Base-by-base conservation (phyloP, 2,329 filamentous ascomycete genomes). In the Phaeophleospora eucalypticola region DNA sequence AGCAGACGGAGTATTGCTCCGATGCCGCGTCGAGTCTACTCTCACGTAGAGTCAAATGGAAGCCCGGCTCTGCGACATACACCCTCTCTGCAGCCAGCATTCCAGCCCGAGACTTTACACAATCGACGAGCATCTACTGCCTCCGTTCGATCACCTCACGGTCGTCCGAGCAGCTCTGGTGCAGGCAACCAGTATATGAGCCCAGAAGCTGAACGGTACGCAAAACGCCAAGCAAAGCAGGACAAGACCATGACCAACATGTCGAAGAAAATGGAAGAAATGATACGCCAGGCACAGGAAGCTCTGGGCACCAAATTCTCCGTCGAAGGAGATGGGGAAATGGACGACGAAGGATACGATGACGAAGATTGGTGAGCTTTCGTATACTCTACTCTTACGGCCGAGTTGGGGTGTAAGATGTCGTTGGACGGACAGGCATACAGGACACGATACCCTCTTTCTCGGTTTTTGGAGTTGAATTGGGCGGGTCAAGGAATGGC, bases 271-370 rank as follows among this genome's bases (percentile, higher is more conserved):
- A 72, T 97, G 39, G 81, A 86, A 62, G 86, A 84, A 27, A 89
- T 98, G 86, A 94, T 98, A 45, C 78, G 83, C 2, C 85, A 97
- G 67, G 93, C 90, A 0, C 85, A 85, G 58, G 86, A 93, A 66
- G 93, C 93, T 1, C 70, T 98, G 15, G 90, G 73, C 4, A 72
- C 68, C 16, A 74, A 69, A 48, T 60, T 71, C 20, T 65, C 70
- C 21, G 54, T 68, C 6, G 68, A 72, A 34, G 62, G 57, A 9
- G 58, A 54, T 4, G 64, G 68, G 14, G 60, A 56, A 33, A 52
- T 57, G 45, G 64, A 64, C 12, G 61, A 63, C 32, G 63, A 66
- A 21, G 58, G 57, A 6, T 61, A 59, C 46, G 56, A 58, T 14
- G 62, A 65, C 38, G 58, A 61, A n/a, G 58, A 58, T 3, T 58